Evolutionary conservation across 2,329 filamentous ascomycete species (phyloP), one percentile per base, ranked within the genome.

Genomic region (Clarireedia hainanense): DNA sequence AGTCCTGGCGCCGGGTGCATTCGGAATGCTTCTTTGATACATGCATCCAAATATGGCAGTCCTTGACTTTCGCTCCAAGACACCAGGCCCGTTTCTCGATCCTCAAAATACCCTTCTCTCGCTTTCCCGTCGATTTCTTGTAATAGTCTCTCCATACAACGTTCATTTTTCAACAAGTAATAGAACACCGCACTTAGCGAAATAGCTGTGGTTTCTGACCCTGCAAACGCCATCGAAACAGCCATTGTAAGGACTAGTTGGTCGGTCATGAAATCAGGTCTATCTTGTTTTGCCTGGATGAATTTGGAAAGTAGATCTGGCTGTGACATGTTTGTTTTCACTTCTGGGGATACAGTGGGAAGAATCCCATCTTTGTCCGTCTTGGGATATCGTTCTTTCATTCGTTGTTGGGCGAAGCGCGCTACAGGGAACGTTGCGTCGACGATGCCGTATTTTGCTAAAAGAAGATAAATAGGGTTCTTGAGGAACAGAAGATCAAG

Each of bases 151-250:
- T 69, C 65, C 58, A 87, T 79, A 14, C 75, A 76, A 0, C 62
- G 39, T 0, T 84, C 83, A 63, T 83, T 80, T 65, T 84, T 84
- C 37, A 91, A 75, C 3, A 91, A 72, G 68, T 83, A 84, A 71
- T 91, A 91, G 65, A 92, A 88, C 0, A 91, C 79, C 6, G 83
- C 78, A 5, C 80, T 80, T 0, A 91, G 76, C 6, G 80, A 83
- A 65, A 91, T 91, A 40, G 86, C 88, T 0, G 88, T 92, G 0
- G 88, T 92, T 70, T 94, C 89, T 2, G 81, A 86, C 3, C 88
- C 88, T 0, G 89, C 89, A 62, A 87, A 82, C 0, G 79, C 79
- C 85, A 88, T 88, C 57, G 77, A 83, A n/a, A 85, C 80, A 50
- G 84, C 85, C 72, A 87, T 85, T 6, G 84, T 84, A 61, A 86